Percentiles rank a stretch among this genome's conserved stretches.
These are phyloP conservation scores for Penicillium longicatenatum DNA, from an alignment of 495 filamentous ascomycete species.

Conservation along the genomic window DNA sequence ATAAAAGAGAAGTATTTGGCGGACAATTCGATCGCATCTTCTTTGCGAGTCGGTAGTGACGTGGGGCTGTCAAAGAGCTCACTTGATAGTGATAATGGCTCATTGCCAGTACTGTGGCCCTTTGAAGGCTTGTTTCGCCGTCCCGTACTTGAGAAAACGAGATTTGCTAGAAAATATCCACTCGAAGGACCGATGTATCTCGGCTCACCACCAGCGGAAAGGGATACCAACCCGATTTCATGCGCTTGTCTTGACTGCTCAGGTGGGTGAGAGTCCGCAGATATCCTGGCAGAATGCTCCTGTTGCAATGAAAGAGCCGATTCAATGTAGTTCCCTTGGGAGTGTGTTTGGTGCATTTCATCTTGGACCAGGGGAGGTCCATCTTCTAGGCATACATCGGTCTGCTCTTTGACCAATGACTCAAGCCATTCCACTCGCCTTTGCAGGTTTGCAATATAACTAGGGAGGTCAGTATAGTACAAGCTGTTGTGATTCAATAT, in stretches of 20 bases:
- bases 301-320: slow-evolving; percentile 1
- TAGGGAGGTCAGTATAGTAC: slow-evolving; percentile 15
- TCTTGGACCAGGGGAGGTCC: slow-evolving; percentile 17
- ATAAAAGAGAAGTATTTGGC: slow-evolving; percentile 44
- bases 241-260: slow-evolving; percentile 34
- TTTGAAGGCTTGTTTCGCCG: slow-evolving; percentile 22
- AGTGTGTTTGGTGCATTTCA: slow-evolving; percentile 4
- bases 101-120: neutral
- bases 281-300: slow-evolving; percentile 6
- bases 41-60: slow-evolving; percentile 34
- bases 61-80: slow-evolving; percentile 41
- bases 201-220: slow-evolving; percentile 36
- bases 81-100: slow-evolving; percentile 24
- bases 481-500: neutral
- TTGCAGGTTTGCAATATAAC: slow-evolving; percentile 43
- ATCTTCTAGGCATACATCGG: slow-evolving; percentile 32
- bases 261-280: slow-evolving; percentile 1
- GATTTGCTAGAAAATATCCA: slow-evolving; percentile 46
- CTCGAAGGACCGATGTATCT: slow-evolving; percentile 46
- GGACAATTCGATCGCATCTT: slow-evolving; percentile 39
- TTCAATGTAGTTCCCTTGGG: neutral
- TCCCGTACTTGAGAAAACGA: slow-evolving; percentile 41
- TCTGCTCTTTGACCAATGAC: slow-evolving; percentile 35
- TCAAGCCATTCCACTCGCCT: slow-evolving; percentile 47
- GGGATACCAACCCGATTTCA: slow-evolving; percentile 42